These are phyloP conservation scores for Yamadazyma mexicana DNA, from an alignment of 1,139 yeast genomes.

Conservation along the genomic window DNA sequence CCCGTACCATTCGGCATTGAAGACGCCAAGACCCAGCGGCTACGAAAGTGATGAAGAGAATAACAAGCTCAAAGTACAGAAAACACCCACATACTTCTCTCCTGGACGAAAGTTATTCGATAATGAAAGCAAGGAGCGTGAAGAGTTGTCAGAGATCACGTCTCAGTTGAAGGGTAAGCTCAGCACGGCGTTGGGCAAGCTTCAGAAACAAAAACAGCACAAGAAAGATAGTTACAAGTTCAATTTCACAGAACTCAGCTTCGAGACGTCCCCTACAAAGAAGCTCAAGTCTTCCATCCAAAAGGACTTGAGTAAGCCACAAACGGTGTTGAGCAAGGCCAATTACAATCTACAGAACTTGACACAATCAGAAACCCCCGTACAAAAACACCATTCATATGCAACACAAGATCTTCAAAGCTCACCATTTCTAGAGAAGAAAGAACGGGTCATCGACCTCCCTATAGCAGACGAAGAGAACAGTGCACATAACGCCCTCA, in stretches of 20 bases:
- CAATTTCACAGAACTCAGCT: constrained; percentile 35
- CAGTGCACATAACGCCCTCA: constrained; percentile 45
- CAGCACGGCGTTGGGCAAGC: constrained; percentile 42
- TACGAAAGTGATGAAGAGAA: constrained; percentile 28
- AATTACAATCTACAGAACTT: constrained; percentile 41
- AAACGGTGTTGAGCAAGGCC: constrained; percentile 20
- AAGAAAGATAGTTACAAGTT: constrained; percentile 20
- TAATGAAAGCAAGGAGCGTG: constrained; percentile 17
- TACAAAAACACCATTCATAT: constrained; percentile 9
- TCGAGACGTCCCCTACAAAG: constrained; percentile 34
- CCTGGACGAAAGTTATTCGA: constrained; percentile 37
- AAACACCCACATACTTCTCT: constrained; percentile 44
- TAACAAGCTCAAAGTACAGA: constrained; percentile 28
- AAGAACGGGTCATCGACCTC: constrained; percentile 16
- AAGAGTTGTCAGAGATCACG: constrained; percentile 41
- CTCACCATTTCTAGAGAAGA: constrained; percentile 23
- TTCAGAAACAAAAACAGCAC: constrained; percentile 25
- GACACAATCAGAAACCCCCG: constrained; percentile 13
- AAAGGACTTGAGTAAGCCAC: constrained; percentile 8
- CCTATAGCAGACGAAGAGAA: constrained; percentile 41
- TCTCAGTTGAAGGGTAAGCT: constrained; percentile 37
- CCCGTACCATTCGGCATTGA: constrained; percentile 18
- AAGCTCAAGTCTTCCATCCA: constrained; percentile 18
- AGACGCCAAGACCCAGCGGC: constrained; percentile 36
- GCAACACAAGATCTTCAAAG: constrained; percentile 10